Evolutionary conservation across 371 early-diverging fungal species (phyloP).

Genomic region (Syncephalis plumigaleata): DNA sequence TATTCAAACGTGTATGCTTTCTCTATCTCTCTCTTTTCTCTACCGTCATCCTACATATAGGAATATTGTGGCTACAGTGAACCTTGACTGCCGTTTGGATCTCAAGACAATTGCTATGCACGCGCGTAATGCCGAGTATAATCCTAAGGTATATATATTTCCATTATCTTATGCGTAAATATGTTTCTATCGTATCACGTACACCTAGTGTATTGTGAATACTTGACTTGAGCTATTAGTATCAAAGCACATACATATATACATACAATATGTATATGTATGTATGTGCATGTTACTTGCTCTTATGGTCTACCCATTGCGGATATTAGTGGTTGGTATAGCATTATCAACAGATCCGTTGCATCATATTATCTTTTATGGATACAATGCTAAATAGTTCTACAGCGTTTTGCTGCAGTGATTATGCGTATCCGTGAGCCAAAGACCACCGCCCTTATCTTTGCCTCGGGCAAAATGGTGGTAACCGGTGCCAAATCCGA

Average conservation of each 20-base stretch:
- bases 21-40: no score
- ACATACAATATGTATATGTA: no score
- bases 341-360: no score
- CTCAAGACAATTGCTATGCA: constrained; percentile 99
- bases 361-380: not conserved
- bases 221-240: no score
- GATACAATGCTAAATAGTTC: not conserved
- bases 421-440: constrained; percentile 99
- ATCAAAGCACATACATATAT: no score
- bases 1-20: no score
- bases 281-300: no score
- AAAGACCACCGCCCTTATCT: constrained; percentile 99
- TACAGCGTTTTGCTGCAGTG: constrained; percentile 99
- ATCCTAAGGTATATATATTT: constrained; percentile 92
- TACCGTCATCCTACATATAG: no score
- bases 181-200: constrained; percentile 1
- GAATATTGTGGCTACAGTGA: constrained; percentile 99
- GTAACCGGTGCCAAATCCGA: constrained; percentile 96
- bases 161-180: no score
- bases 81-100: constrained; percentile 98
- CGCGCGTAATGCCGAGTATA: constrained; percentile 99
- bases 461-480: constrained; percentile 99
- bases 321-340: no score
- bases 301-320: no score
- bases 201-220: no score